These are phyloP conservation scores for Acacia acuminata DNA, from an alignment of 306 rosid species.

Conservation along the genomic window DNA sequence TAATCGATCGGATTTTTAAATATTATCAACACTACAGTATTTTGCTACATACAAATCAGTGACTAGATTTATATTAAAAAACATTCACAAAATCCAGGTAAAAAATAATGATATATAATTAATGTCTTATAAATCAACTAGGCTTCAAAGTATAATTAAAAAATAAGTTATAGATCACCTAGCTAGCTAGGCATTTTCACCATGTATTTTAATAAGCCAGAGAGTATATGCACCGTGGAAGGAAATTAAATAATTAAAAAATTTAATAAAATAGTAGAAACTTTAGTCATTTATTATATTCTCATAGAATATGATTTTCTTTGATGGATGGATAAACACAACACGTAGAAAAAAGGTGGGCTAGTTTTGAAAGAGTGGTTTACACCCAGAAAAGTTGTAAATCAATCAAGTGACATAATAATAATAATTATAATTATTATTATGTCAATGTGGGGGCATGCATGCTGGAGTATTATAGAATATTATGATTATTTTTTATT, in stretches of 20 bases:
- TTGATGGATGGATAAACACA: background rate
- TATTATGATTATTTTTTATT: background rate
- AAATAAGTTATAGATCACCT: background rate
- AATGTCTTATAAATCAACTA: background rate
- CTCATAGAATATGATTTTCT: background rate
- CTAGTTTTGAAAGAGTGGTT: slow-evolving; percentile 34
- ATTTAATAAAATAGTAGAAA: background rate
- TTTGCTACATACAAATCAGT: background rate
- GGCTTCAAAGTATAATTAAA: background rate
- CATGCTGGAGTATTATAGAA: background rate
- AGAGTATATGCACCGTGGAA: background rate
- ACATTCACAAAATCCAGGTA: background rate
- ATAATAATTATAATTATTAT: slow-evolving; percentile 1
- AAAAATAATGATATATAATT: background rate
- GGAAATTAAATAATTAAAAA: background rate
- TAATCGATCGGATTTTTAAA: no score
- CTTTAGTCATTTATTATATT: background rate
- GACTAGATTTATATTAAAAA: background rate
- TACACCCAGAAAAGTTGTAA: slow-evolving; percentile 36
- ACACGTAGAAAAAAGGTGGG: background rate
- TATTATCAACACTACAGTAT: background rate
- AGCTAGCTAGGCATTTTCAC: background rate
- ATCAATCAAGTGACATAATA: background rate
- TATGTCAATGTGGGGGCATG: slow-evolving; percentile 33
- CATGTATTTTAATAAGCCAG: background rate